Evolutionary conservation across 495 filamentous ascomycete species (phyloP).

Genomic region (Cercophora newfieldiana): DNA sequence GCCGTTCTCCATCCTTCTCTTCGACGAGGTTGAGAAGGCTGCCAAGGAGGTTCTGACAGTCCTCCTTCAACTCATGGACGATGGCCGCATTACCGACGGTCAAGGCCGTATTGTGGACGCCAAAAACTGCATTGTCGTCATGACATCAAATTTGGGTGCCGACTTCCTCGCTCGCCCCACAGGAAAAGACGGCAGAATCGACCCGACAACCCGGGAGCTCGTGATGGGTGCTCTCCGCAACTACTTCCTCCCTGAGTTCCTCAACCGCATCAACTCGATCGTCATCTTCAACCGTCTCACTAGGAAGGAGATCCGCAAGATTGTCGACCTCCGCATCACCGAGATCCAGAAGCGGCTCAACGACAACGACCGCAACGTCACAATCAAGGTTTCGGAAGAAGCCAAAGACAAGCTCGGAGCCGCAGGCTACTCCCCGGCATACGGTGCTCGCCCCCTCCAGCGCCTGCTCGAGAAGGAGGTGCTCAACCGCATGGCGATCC

Average conservation of each 20-base stretch:
- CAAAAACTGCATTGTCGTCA: slow-evolving; percentile 96
- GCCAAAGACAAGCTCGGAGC: slow-evolving; percentile 88
- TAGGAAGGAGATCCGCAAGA: slow-evolving; percentile 82
- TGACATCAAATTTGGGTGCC: slow-evolving; percentile 96
- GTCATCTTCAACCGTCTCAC: slow-evolving; percentile 99
- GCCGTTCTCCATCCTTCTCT: slow-evolving; percentile 96
- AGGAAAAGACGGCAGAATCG: slow-evolving; percentile 78
- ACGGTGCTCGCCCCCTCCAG: slow-evolving; percentile 85
- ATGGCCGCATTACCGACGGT: slow-evolving; percentile 96
- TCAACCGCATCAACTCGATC: slow-evolving; percentile 91
- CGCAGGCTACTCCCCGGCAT: slow-evolving; percentile 89
- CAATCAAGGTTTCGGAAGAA: slow-evolving; percentile 70
- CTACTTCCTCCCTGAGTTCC: slow-evolving; percentile 97
- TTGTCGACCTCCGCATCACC: slow-evolving; percentile 84
- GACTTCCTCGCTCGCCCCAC: slow-evolving; percentile 84
- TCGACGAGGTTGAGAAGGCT: slow-evolving; percentile 98
- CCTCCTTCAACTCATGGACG: slow-evolving; percentile 96
- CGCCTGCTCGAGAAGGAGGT: slow-evolving; percentile 95
- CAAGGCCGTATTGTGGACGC: slow-evolving; percentile 94
- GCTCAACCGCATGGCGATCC: slow-evolving; percentile 84
- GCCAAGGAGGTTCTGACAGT: slow-evolving; percentile 97
- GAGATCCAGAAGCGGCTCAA: slow-evolving; percentile 90
- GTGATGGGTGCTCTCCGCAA: slow-evolving; percentile 86
- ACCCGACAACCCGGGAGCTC: slow-evolving; percentile 79
- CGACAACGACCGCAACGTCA: slow-evolving; percentile 78